Evolutionary conservation across 2,329 filamentous ascomycete species (phyloP).

Genomic region (Ciborinia camelliae): DNA sequence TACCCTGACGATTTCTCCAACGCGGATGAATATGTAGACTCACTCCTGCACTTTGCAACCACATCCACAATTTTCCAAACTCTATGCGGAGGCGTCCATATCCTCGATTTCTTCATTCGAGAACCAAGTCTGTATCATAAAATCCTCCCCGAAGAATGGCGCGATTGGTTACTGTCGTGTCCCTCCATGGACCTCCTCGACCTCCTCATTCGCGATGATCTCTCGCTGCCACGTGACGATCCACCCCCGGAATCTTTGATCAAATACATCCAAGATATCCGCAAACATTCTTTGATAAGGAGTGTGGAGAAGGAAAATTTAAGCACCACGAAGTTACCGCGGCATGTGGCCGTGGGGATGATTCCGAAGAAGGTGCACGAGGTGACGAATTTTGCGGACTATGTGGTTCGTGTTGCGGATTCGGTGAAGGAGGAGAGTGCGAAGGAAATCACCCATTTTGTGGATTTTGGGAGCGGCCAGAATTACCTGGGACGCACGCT

Average conservation of each 20-base stretch:
- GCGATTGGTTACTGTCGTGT: slow-evolving; percentile 67
- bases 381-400: slow-evolving; percentile 85
- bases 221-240: slow-evolving; percentile 42
- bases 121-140: slow-evolving; percentile 78
- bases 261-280: slow-evolving; percentile 68
- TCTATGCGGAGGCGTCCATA: slow-evolving; percentile 94
- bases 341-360: slow-evolving; percentile 82
- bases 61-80: slow-evolving; percentile 75
- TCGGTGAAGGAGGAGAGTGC: slow-evolving; percentile 57
- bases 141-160: slow-evolving; percentile 77
- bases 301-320: slow-evolving; percentile 39
- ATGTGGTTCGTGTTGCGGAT: slow-evolving; percentile 61
- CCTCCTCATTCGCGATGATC: slow-evolving; percentile 74
- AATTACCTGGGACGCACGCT: slow-evolving; percentile 91
- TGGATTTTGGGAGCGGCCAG: slow-evolving; percentile 95
- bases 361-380: slow-evolving; percentile 94
- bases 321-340: slow-evolving; percentile 54
- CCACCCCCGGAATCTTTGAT: slow-evolving; percentile 51
- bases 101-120: slow-evolving; percentile 90
- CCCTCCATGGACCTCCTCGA: slow-evolving; percentile 76
- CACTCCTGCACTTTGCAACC: slow-evolving; percentile 71
- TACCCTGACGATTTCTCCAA: slow-evolving; percentile 52
- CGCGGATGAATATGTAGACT: slow-evolving; percentile 73
- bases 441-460: slow-evolving; percentile 72
- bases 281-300: slow-evolving; percentile 64